Evolutionary conservation across 1,139 yeast species (phyloP).

Genomic region (Torulaspora pretoriensis): DNA sequence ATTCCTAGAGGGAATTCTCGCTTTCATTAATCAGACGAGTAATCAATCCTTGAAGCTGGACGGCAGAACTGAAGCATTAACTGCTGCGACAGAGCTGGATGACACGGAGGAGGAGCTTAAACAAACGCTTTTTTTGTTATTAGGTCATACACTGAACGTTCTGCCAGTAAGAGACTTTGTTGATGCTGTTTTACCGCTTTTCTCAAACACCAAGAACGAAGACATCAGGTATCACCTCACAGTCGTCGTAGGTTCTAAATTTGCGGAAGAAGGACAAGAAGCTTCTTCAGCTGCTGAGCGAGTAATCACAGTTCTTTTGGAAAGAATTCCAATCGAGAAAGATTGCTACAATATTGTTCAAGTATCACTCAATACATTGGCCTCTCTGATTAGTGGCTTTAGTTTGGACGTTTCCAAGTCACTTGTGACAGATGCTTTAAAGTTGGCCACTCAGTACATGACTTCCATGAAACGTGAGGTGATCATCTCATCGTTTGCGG

Average conservation of each 20-base stretch:
- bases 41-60: constrained; percentile 2
- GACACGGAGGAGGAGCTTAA: constrained; percentile 28
- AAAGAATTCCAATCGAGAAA: constrained; percentile 41
- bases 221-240: constrained; percentile 53
- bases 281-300: constrained; percentile 48
- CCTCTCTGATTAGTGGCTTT: constrained; percentile 60
- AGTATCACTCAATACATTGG: constrained; percentile 65
- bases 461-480: constrained; percentile 53
- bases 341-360: constrained; percentile 53
- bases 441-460: constrained; percentile 48
- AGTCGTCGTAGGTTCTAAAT: constrained; percentile 60
- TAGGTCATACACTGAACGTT: constrained; percentile 60
- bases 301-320: constrained; percentile 48
- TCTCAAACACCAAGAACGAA: constrained; percentile 30
- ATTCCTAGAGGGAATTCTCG: constrained; percentile 40
- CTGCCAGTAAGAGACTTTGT: constrained; percentile 75
- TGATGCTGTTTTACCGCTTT: constrained; percentile 54
- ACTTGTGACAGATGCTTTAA: constrained; percentile 47
- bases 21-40: constrained; percentile 30
- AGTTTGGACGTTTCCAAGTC: constrained; percentile 50
- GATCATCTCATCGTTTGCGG: constrained; percentile 70
- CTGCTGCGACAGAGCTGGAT: constrained; percentile 20
- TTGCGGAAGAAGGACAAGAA: constrained; percentile 63
- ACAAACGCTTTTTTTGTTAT: constrained; percentile 42
- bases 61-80: constrained; percentile 18